These are phyloP conservation scores for Neodidymelliopsis sp. DNA, from an alignment of 2,329 filamentous ascomycete genomes.

Conservation along the genomic window DNA sequence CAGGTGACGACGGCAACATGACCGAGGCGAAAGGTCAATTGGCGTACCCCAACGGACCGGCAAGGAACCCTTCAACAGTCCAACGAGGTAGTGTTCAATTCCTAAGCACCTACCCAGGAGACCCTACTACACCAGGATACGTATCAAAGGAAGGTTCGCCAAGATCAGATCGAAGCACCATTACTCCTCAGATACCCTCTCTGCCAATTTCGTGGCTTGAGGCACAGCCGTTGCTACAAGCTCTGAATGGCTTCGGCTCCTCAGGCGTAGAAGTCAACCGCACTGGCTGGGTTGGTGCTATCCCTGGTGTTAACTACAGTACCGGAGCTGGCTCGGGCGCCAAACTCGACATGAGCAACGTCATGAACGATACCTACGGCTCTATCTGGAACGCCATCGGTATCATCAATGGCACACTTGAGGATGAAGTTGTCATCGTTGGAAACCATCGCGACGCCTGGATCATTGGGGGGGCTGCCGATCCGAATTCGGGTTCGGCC, in stretches of 20 bases:
- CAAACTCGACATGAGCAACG: constrained; percentile 60
- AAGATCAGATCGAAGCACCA: constrained; percentile 69
- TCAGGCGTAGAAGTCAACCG: constrained; percentile 54
- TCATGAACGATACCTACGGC: constrained; percentile 82
- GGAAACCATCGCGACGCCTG: constrained; percentile 64
- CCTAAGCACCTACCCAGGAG: constrained; percentile 62
- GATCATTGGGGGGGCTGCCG: constrained; percentile 61
- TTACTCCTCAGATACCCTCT: constrained; percentile 81
- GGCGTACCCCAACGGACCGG: constrained; percentile 54
- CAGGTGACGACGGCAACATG: constrained; percentile 56
- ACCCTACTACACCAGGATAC: constrained; percentile 64
- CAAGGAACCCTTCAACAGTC: constrained; percentile 55
- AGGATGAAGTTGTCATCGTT: constrained; percentile 62
- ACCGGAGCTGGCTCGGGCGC: constrained; percentile 62
- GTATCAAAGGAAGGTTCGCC: constrained; percentile 82
- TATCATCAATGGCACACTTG: constrained; percentile 72
- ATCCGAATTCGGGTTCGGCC: constrained; percentile 61
- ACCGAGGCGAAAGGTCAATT: constrained; percentile 55
- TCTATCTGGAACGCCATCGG: constrained; percentile 79
- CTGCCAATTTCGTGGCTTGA: constrained; percentile 85
- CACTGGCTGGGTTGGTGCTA: constrained; percentile 48
- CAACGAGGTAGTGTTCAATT: constrained; percentile 64
- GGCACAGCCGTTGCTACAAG: constrained; percentile 79
- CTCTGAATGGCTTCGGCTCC: constrained; percentile 82
- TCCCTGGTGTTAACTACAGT: constrained; percentile 46